A percentile compares a stretch with the other conserved stretches of the same genome.
Evolutionary conservation across 2,329 filamentous ascomycete genomes (phyloP).

Genomic region (Hypoxylon sp.): DNA sequence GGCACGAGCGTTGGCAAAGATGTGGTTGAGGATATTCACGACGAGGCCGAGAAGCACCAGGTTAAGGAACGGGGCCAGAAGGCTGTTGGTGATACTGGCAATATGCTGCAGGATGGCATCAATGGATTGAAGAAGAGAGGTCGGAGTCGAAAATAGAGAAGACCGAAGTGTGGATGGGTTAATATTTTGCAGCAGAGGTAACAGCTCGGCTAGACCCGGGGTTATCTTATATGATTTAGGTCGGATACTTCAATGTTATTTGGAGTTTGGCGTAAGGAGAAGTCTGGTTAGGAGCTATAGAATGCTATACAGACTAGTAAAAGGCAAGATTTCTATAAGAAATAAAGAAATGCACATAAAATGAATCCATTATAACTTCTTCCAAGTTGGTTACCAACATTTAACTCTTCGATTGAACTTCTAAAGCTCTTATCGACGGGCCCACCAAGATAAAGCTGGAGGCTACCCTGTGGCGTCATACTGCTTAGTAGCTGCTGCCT

Average conservation of each 20-base stretch:
- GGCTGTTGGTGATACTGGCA: conserved; percentile 46
- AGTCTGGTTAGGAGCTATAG: too few species aligned
- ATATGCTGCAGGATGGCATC: conserved; percentile 48
- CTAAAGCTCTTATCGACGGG: conserved; percentile 7
- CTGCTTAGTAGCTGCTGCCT: conserved; percentile 17
- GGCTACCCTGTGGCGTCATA: conserved; percentile 27
- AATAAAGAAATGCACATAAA: too few species aligned
- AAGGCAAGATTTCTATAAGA: too few species aligned
- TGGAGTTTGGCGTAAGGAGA: conserved; percentile 16
- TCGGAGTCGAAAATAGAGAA: conserved; percentile 42
- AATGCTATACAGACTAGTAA: too few species aligned
- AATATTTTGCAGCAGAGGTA: too few species aligned
- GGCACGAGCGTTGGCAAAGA: conserved; percentile 64
- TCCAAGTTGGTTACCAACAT: too few species aligned
- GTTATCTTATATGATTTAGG: too few species aligned
- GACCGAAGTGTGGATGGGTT: conserved; percentile 5
- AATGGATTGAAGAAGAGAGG: conserved; percentile 45
- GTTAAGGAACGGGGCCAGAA: conserved; percentile 53
- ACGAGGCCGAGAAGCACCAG: conserved; percentile 64
- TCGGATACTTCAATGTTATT: neutral
- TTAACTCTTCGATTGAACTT: too few species aligned
- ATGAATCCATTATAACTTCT: neutral
- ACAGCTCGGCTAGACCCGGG: too few species aligned
- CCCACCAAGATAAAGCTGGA: neutral
- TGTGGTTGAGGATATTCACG: conserved; percentile 61